A percentile compares a stretch with the other conserved stretches of the same genome.
Evolutionary conservation across 1,284 basidiomycete genomes (phyloP).

Genomic region (Cryptococcus sp.): DNA sequence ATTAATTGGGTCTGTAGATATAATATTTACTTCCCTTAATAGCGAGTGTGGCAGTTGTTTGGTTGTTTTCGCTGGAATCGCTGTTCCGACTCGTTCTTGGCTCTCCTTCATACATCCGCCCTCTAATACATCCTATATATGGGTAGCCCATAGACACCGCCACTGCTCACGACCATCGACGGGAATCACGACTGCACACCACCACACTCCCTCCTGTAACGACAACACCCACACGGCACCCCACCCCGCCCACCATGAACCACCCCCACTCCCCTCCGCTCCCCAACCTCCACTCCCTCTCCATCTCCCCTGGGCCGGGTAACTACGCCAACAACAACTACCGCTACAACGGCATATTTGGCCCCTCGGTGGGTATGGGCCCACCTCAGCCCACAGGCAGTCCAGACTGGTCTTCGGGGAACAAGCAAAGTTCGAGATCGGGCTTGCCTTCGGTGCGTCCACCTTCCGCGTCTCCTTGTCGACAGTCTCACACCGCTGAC

Average conservation of each 20-base stretch:
- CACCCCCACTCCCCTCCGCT: conserved; percentile 35
- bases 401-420: conserved; percentile 30
- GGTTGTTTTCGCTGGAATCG: too few relatives aligned
- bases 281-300: conserved; percentile 39
- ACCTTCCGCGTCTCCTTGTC: not conserved
- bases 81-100: too few relatives aligned
- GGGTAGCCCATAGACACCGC: not conserved
- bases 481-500: not conserved
- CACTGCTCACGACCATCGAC: not conserved
- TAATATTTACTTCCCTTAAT: not conserved
- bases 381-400: conserved; percentile 15
- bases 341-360: conserved; percentile 46
- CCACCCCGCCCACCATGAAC: conserved; percentile 13
- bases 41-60: too few relatives aligned
- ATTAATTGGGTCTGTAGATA: not conserved
- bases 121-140: not conserved
- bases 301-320: conserved; percentile 32
- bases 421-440: conserved; percentile 38
- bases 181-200: not conserved
- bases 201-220: not conserved
- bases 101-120: too few relatives aligned
- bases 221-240: conserved; percentile 5
- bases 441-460: conserved; percentile 41
- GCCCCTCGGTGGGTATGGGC: conserved; percentile 26
- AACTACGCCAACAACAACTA: conserved; percentile 23